Evolutionary conservation across 148 eudicot species (phyloP), one percentile per base, ranked within the genome.

Genomic region (Fallopia convolvulus): DNA sequence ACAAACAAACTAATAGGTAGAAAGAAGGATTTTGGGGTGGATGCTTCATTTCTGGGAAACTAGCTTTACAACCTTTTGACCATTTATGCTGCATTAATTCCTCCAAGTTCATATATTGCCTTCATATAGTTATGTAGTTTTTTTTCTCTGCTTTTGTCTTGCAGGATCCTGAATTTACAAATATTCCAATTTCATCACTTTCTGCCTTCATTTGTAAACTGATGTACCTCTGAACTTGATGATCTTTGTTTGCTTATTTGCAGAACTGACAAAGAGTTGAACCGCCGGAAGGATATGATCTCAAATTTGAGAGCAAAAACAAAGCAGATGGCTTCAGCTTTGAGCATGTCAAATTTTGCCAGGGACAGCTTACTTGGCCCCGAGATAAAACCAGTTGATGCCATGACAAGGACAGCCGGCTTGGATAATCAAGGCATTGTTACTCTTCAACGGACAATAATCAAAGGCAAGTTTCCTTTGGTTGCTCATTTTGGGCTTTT

Each of bases 301-400:
- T 77, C 83, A 50, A 90, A 84, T 84, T 84, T 92, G 92, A 90
- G 90, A 83, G 85, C 92, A 15, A 95, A 95, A 83, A 88, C 88
- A 72, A 87, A 79, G 79, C 91, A 95, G 84, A 92, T 95, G 99
- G 96, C 91, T 70, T 83, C 90, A 74, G 78, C 90, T 39, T 87
- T 95, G 93, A 95, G 89, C 85, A 89, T 92, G 94, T 91, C 99
- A 77, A 89, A 84, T 79, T 90, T 84, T 83, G 97, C 87, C 65
- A 91, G 93, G 85, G 99, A 95, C 83, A 88, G 89, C 83, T 83
- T 95, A 81, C 97, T 95, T 75, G 99, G 97, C 20, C 89, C 97
- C 41, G 97, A 91, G 41, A 84, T 72, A 63, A 91, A 88, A 82
- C 82, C 97, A 48, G 92, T 74, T 81, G 99, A 95, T 87, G 97